Conservation (phyloP, 1,284 basidiomycete species). For the Ustilago lituana region DNA sequence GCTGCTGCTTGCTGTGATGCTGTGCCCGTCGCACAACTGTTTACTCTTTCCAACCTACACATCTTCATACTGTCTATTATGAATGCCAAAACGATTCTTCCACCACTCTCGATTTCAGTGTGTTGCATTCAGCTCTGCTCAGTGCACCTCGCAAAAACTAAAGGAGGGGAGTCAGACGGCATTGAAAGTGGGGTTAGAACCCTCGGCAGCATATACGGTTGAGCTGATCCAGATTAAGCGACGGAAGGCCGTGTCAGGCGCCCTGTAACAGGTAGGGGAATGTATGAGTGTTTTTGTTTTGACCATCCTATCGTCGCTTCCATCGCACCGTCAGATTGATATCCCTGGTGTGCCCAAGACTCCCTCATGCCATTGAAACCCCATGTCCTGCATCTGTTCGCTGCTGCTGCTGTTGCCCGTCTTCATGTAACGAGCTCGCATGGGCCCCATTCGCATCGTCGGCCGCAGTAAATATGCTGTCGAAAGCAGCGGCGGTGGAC, state of each 20-base stretch:
- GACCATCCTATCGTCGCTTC: too few species aligned
- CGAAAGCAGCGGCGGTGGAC: conserved; percentile 3
- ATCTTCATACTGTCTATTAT: neutral
- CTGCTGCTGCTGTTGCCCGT: too few species aligned
- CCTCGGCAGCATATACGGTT: neutral
- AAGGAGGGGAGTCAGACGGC: neutral
- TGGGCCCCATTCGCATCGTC: neutral
- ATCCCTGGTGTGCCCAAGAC: neutral
- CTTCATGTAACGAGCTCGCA: neutral
- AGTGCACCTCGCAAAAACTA: too few species aligned
- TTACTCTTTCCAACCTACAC: neutral
- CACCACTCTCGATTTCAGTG: neutral
- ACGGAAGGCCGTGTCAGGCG: too few species aligned
- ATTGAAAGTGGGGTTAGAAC: neutral
- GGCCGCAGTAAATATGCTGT: conserved; percentile 17
- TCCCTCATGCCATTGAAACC: too few species aligned
- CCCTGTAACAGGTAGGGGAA: too few species aligned
- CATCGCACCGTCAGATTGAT: neutral
- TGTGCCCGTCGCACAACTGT: too few species aligned
- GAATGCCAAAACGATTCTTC: conserved; percentile 2
- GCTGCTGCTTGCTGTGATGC: neutral
- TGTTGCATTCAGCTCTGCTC: too few species aligned
- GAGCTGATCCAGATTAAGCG: neutral
- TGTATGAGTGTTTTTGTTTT: too few species aligned
- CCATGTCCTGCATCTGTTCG: too few species aligned